Conservation (phyloP, 2,329 filamentous ascomycete species). For the Pseudopithomyces chartarum region DNA sequence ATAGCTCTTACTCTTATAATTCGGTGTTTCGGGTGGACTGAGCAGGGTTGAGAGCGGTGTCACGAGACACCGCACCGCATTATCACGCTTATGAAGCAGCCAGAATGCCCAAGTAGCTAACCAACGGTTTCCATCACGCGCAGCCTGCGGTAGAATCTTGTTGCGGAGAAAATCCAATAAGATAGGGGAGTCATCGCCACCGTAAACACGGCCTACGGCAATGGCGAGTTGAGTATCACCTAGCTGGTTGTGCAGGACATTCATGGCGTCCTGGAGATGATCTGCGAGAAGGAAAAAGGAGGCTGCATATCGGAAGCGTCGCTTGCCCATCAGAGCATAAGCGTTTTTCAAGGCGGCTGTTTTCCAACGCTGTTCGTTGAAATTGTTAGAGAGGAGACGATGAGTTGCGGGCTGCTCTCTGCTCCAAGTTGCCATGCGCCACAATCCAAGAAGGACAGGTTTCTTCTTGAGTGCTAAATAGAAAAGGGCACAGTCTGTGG, state of each 20-base stretch:
- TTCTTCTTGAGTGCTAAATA: constrained; percentile 94
- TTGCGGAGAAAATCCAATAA: constrained; percentile 77
- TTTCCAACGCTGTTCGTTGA: constrained; percentile 82
- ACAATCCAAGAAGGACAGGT: constrained; percentile 83
- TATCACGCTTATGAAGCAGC: constrained; percentile 81
- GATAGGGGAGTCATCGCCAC: constrained; percentile 79
- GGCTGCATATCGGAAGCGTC: constrained; percentile 91
- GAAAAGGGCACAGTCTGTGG: constrained; percentile 86
- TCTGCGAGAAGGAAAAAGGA: constrained; percentile 94
- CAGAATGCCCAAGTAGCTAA: constrained; percentile 94
- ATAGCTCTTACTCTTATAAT: constrained; percentile 77
- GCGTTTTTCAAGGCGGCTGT: constrained; percentile 94
- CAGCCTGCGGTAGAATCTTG: constrained; percentile 76
- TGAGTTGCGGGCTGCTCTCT: constrained; percentile 82
- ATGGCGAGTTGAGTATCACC: constrained; percentile 90
- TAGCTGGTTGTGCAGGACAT: constrained; percentile 84
- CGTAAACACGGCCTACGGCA: constrained; percentile 84
- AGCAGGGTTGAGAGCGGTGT: constrained; percentile 78
- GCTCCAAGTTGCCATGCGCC: constrained; percentile 92
- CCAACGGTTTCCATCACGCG: constrained; percentile 86
- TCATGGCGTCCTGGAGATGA: constrained; percentile 81
- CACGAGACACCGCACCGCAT: constrained; percentile 82
- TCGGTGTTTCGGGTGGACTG: constrained; percentile 69
- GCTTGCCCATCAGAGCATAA: constrained; percentile 89
- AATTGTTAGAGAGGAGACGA: constrained; percentile 85